Evolutionary conservation across 1,284 basidiomycete genomes (phyloP), one percentile per base, ranked within the genome.

Genomic region (Fomitopsis palustris): DNA sequence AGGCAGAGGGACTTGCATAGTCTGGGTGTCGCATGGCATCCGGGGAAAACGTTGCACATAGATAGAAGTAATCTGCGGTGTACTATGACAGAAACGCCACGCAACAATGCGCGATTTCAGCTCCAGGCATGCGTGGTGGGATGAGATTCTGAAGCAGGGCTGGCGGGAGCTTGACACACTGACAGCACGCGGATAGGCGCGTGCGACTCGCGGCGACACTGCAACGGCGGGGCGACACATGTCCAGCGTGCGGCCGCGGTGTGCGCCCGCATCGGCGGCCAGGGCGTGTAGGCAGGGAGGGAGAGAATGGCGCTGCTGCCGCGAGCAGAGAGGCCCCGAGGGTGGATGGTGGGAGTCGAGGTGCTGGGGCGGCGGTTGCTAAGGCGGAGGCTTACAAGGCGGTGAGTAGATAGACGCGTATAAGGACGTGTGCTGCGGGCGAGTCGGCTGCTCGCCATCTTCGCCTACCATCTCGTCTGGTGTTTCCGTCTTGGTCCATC

Each of bases 1-100:
- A 78, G 70, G 81, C 61, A 38, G 72, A 77, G 63, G 67, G 69
- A 8, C 57, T 72, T 51, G 70, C 60, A 54, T 52, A 35, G 56
- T n/a, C 31, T 27, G 29, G 10, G 29, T 33, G 10, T 12, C 45
- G 25, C 29, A 23, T 17, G 12, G 19, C 19, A 31, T 7, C 23
- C n/a, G 23, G 33, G 23, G n/a, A 38, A n/a, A 29, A 54, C 38
- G 21, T 10, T 3, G 14, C 14, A 19, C 19, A 31, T 35, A 52
- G 49, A 52, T 35, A 33, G 37, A 54, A 41, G 53, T 21, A 2
- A 23, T 21, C 49, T 35, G 31, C 17, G n/a, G 9, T 52, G 49
- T 52, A 52, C 49, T 52, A 7, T 21, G 49, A n/a, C n/a, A n/a
- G n/a, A 31, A 19, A n/a, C 14, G 47, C n/a, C 16, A 31, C 27